A percentile compares a stretch with the other conserved stretches of the same genome.
phyloP scores from a whole-genome alignment of 192 early-diverging fungal genomes.

The Mortierella antarctica region DNA sequence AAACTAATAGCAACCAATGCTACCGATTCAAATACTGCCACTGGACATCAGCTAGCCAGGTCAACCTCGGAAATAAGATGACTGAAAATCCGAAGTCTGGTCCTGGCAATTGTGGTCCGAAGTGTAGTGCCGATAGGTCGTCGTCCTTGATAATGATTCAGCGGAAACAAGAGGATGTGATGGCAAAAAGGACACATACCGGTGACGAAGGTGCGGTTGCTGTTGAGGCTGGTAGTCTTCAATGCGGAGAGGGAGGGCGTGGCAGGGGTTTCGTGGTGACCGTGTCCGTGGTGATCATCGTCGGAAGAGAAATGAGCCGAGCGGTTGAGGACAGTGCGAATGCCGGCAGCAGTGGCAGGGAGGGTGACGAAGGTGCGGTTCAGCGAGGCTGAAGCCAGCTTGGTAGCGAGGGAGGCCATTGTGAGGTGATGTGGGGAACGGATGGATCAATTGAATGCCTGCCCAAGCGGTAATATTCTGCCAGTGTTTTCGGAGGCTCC shows the following conservation, averaged over 20 bases:
- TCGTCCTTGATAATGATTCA: neutral
- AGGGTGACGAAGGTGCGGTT: conserved; percentile 65
- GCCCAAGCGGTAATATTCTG: neutral
- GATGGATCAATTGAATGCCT: conserved; percentile 4
- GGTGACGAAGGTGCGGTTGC: conserved; percentile 59
- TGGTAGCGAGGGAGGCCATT: conserved; percentile 63
- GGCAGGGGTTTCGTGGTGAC: conserved; percentile 42
- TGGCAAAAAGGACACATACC: conserved; percentile 46
- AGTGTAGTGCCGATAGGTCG: neutral
- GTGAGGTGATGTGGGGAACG: conserved; percentile 12
- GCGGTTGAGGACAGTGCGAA: conserved; percentile 57
- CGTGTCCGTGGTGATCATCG: conserved; percentile 53
- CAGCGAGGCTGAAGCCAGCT: conserved; percentile 60
- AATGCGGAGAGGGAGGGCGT: conserved; percentile 30
- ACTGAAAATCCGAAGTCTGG: neutral
- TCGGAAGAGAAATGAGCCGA: conserved; percentile 50
- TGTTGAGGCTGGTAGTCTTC: conserved; percentile 30
- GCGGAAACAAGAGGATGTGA: neutral
- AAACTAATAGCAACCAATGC: no score
- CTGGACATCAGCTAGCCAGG: no score
- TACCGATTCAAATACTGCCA: no score
- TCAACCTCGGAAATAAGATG: no score
- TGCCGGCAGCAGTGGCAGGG: conserved; percentile 54
- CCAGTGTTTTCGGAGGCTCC: neutral
- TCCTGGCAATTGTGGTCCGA: neutral